Evolutionary conservation across 306 rosid genomes (phyloP), one percentile per base, ranked within the genome.

Genomic region (Vigna reflexopilosa): DNA sequence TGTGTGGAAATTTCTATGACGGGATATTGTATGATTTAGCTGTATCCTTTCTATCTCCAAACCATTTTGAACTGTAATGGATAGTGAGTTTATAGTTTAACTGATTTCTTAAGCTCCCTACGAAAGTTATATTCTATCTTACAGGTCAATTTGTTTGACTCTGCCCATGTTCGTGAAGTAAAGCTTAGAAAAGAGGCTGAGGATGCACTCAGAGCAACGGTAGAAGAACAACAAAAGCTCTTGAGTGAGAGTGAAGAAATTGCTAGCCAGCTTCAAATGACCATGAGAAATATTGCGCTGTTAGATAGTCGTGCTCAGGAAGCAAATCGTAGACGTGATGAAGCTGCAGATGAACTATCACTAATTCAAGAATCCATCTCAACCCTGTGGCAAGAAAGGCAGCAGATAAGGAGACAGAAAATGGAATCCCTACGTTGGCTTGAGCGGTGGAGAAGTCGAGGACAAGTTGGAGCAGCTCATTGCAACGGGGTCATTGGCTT

Each of bases 341-440:
- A 86, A 85, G 92, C 88, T 58, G 49, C 78, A 17, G 86, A 73
- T 64, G 96, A 90, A 75, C 86, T 87, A 69, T 81, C 72, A 65
- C 49, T 85, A 59, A 84, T 93, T 82, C 96, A 89, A 77, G 85
- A 86, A 73, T 90, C 97, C 67, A 85, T 93, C 82, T 81, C 91
- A 81, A 83, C 80, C 72, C 79, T 93, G 42, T 72, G 79, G 87
- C 85, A 83, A 51, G 97, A 93, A 85, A 89, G 79, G 73, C 91
- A 93, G 86, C 80, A 77, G 80, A 85, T 93, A 34, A 85, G 86
- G 70, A 73, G 83, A 68, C 93, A 90, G 82, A 93, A 87, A 80
- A 82, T 74, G 40, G 92, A 87, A 85, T 96, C 94, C 44, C 70
- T 78, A 57, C 84, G 44, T 80, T 93, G 97, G 96, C 89, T 93